phyloP scores from a whole-genome alignment of 2,329 filamentous ascomycete species.

The Trichoderma sp. region DNA sequence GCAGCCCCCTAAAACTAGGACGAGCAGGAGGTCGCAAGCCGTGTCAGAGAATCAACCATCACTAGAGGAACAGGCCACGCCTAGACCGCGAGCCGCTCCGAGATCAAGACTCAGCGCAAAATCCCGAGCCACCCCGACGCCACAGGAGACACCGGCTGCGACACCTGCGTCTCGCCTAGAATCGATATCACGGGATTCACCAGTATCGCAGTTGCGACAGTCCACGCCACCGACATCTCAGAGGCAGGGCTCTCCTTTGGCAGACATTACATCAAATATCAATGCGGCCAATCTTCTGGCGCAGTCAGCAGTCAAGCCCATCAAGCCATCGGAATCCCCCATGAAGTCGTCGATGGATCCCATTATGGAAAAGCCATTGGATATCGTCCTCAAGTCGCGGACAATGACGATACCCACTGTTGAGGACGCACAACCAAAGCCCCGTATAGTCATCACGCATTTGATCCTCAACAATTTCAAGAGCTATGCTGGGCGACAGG shows the following conservation, averaged over 20 bases:
- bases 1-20: not conserved
- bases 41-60: not conserved
- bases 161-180: not conserved
- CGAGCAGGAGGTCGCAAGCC: not conserved
- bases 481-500: slow-evolving; percentile 92
- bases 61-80: slow-evolving; percentile 1
- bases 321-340: slow-evolving; percentile 51
- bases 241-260: slow-evolving; percentile 56
- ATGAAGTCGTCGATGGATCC: slow-evolving; percentile 54
- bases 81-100: not conserved
- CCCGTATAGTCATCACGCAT: slow-evolving; percentile 89
- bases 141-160: not conserved
- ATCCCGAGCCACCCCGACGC: not conserved
- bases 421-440: slow-evolving; percentile 72
- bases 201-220: slow-evolving; percentile 42
- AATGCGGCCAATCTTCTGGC: slow-evolving; percentile 44
- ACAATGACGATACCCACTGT: slow-evolving; percentile 64
- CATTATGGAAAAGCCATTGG: slow-evolving; percentile 83
- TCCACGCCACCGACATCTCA: slow-evolving; percentile 54
- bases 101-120: not conserved
- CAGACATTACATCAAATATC: slow-evolving; percentile 69
- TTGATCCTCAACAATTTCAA: slow-evolving; percentile 96
- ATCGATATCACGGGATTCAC: not conserved
- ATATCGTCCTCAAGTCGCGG: slow-evolving; percentile 85
- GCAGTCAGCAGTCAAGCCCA: slow-evolving; percentile 57